Base-by-base conservation (phyloP, 1,284 basidiomycete species). In the Fomitopsis palustris region DNA sequence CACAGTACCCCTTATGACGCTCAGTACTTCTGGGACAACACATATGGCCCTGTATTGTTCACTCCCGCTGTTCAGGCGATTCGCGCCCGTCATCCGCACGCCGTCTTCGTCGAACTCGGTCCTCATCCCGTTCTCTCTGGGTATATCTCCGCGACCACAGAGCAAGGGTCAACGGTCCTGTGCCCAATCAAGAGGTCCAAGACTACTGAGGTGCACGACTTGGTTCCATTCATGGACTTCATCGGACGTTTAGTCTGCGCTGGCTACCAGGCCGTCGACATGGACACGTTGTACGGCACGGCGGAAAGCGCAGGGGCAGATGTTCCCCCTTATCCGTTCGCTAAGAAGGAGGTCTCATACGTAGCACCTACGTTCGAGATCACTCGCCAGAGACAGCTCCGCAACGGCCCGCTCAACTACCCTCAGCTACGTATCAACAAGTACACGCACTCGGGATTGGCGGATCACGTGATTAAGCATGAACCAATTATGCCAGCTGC, bases 401-500 rank as follows among this genome's bases (percentile, higher is more conserved):
- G 68, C 8, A 67, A 70, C 21, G 77, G 76, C 0, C 75, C 75
- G 8, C 64, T 77, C 7, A 75, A 75, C 47, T 67, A 69, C 42
- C 62, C 64, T 1, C 66, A 73, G 35, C 65, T 78, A 4, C 66
- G 68, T 49, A 69, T 76, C 45, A 75, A 74, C 61, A 54, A 65
- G 7, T 57, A 66, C 21, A 76, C 74, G 2, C 77, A 78, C 61
- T 75, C 76, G 0, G 64, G 57, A 2, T 61, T 80, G 3, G 74
- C 72, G 1, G 69, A 77, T 29, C 79, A 81, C 62, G 65, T 78
- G 43, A 75, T 80, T 53, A 70, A 71, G 29, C 65, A 63, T 21
- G 70, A 78, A 53, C 72, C 78, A 0, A 79, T 80, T 56, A 74
- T 81, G 70, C 78, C 79, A 1, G 78, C 77, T 1, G 70, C 78